Percentiles rank a stretch among this genome's conserved stretches.
Evolutionary conservation across 2,329 filamentous ascomycete genomes (phyloP).

Genomic region (Talaromyces funiculosus): DNA sequence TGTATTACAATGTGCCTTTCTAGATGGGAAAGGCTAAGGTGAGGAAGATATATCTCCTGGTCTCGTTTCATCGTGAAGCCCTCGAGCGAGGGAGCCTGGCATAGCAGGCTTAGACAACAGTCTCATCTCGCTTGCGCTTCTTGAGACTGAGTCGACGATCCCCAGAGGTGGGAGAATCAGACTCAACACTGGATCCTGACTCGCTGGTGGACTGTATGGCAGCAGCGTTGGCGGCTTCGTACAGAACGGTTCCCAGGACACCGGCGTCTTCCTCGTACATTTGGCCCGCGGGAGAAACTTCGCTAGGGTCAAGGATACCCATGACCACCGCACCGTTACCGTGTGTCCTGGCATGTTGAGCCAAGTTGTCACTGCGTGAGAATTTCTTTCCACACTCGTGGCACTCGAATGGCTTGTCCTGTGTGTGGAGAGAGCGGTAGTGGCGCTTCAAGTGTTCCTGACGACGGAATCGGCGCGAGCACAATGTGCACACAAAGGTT

Average conservation of each 20-base stretch:
- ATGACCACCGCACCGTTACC: conserved; percentile 85
- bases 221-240: conserved; percentile 70
- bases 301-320: conserved; percentile 65
- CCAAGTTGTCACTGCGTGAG: conserved; percentile 93
- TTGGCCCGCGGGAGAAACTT: conserved; percentile 40
- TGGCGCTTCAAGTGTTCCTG: conserved; percentile 99
- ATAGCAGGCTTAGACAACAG: conserved; percentile 44
- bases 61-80: conserved; percentile 35
- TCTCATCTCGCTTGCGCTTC: conserved; percentile 69
- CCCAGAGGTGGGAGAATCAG: conserved; percentile 24
- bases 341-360: conserved; percentile 92
- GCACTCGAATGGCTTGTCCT: conserved; percentile 98
- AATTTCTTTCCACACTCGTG: conserved; percentile 98
- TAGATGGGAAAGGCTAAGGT: conserved; percentile 4
- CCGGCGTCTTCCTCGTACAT: conserved; percentile 57
- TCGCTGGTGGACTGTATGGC: conserved; percentile 53
- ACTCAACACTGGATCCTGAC: conserved; percentile 36
- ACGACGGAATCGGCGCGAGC: conserved; percentile 93
- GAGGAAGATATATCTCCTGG: conserved; percentile 30
- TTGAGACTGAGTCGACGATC: conserved; percentile 54
- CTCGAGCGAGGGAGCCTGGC: conserved; percentile 2
- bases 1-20: conserved; percentile 13
- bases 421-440: conserved; percentile 95
- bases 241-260: conserved; percentile 69
- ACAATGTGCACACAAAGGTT: conserved; percentile 94